These are phyloP conservation scores for Xylariaceae sp. DNA, from an alignment of 2,329 filamentous ascomycete species.

Conservation along the genomic window DNA sequence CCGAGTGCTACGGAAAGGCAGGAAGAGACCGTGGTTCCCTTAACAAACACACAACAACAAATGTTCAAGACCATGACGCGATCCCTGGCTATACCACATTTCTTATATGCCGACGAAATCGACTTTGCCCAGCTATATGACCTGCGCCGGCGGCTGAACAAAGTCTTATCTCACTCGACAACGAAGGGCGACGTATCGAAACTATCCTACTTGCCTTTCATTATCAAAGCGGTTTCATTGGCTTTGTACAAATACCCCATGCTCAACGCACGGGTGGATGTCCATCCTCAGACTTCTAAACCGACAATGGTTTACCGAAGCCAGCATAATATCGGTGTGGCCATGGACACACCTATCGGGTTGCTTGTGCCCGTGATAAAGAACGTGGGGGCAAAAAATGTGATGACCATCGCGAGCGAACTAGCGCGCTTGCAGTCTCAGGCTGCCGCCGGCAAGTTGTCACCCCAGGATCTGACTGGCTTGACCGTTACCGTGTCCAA, in stretches of 20 bases:
- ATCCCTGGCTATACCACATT: constrained; percentile 87
- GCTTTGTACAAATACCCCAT: constrained; percentile 77
- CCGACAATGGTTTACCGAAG: constrained; percentile 74
- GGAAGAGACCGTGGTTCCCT: constrained; percentile 62
- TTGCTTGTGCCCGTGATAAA: constrained; percentile 89
- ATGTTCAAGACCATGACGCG: constrained; percentile 99
- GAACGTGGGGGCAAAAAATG: constrained; percentile 72
- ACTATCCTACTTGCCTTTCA: constrained; percentile 87
- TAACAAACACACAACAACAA: constrained; percentile 77
- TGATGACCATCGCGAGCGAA: constrained; percentile 74
- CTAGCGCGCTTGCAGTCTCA: constrained; percentile 68
- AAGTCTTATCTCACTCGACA: constrained; percentile 46
- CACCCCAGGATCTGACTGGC: constrained; percentile 70
- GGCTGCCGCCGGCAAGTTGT: constrained; percentile 70
- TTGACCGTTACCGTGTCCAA: constrained; percentile 96
- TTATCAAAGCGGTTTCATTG: constrained; percentile 91
- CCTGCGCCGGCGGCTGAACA: constrained; percentile 73
- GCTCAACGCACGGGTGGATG: constrained; percentile 81
- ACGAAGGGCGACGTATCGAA: constrained; percentile 49
- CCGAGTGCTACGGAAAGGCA: constrained; percentile 45
- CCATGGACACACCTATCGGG: constrained; percentile 87
- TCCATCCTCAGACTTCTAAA: constrained; percentile 51
- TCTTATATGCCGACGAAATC: constrained; percentile 88
- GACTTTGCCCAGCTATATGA: constrained; percentile 72
- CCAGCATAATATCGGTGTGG: constrained; percentile 91